Evolutionary conservation across 2,329 filamentous ascomycete genomes (phyloP), one percentile per base, ranked within the genome.

Genomic region (Elsinoe perseae): DNA sequence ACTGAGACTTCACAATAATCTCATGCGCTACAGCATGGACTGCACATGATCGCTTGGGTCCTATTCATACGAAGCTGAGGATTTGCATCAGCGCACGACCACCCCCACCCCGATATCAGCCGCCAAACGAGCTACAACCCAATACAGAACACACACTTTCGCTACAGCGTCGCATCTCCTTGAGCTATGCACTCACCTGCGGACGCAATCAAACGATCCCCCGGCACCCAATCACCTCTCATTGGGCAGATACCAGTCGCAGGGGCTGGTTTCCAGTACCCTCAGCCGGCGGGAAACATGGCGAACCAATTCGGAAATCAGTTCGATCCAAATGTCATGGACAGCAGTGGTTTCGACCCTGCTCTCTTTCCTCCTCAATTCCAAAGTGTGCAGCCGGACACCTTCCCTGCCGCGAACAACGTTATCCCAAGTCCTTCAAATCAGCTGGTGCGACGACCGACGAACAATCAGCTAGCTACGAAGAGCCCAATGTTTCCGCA

Each of bases 401-500:
- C 46, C 32, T 50, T 57, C 38, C 50, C 32, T 14, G 25, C 28
- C 56, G 59, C 55, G 42, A 63, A 57, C 56, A 36, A 60, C 32
- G 46, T 60, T 28, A 34, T 50, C 4, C 42, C 60, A 28, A 59
- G 60, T 34, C 58, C 63, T 21, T 70, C 72, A 4, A 75, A 71
- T 21, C 74, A 77, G 62, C 64, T 78, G 34, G 73, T 78, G 10
- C 66, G 74, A 58, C 65, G 75, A 46, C 71, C 72, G 56, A 70
- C 69, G 21, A 77, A 76, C 58, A 72, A 77, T 58, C 74, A 76
- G 61, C 63, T 77, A 54, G 70, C 73, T 25, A 63, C 71, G 50
- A 65, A 69, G 56, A 65, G 68, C 36, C 64, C 63, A 20, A 25
- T 28, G n/a, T 50, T 61, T 30, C 61, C 65, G 52, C 65, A 64